Conservation (phyloP, 352 stramenopile species). For the Pythium aquatile region DNA sequence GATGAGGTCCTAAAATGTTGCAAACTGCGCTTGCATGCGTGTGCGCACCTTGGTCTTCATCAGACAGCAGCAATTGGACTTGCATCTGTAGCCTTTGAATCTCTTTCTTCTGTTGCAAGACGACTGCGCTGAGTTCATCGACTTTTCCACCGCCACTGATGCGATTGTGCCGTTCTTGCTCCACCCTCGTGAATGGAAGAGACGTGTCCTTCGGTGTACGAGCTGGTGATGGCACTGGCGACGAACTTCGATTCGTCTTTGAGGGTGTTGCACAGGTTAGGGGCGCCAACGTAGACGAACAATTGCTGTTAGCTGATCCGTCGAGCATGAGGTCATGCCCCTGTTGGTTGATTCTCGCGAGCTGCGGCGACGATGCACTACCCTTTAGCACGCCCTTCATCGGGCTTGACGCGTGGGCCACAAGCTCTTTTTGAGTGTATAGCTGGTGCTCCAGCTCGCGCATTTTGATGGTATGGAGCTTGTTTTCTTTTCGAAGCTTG, state of each 20-base stretch:
- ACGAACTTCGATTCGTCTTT: neutral
- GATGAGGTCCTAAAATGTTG: no score
- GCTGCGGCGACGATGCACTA: conserved; percentile 17
- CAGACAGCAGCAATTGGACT: conserved; percentile 57
- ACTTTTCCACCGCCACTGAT: conserved; percentile 25
- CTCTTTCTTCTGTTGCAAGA: conserved; percentile 64
- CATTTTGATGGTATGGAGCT: conserved; percentile 56
- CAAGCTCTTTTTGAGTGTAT: conserved; percentile 12
- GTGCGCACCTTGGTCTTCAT: conserved; percentile 27
- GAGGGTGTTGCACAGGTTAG: conserved; percentile 8
- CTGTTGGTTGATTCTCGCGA: conserved; percentile 12
- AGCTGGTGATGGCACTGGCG: conserved; percentile 4
- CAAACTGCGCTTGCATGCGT: no score
- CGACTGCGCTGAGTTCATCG: conserved; percentile 43
- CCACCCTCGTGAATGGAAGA: conserved; percentile 51
- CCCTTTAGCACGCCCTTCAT: conserved; percentile 1
- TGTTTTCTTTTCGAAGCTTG: conserved; percentile 73
- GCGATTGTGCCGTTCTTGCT: conserved; percentile 38
- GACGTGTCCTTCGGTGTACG: conserved; percentile 12
- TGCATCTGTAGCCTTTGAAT: conserved; percentile 68
- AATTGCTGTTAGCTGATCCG: neutral
- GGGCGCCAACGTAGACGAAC: conserved; percentile 7
- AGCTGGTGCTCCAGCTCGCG: conserved; percentile 57
- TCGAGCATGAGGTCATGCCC: conserved; percentile 17
- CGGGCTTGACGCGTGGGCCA: conserved; percentile 6